Evolutionary conservation across 1,284 basidiomycete species (phyloP).

Genomic region (Hymenochaete sp.): DNA sequence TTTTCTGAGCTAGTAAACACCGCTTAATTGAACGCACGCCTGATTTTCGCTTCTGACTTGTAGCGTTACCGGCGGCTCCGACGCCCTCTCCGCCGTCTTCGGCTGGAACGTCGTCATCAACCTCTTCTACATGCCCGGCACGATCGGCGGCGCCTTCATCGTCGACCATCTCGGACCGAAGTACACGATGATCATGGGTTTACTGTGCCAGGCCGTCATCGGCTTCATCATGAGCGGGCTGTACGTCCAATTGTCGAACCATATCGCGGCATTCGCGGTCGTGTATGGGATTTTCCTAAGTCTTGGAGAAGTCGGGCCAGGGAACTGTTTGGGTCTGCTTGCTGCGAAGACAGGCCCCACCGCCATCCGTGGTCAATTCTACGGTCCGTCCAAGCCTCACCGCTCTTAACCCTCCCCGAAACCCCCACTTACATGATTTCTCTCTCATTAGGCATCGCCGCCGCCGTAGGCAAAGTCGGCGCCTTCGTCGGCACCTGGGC

Average conservation of each 20-base stretch:
- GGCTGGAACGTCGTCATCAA: conserved; percentile 75
- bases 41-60: neutral
- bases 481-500: conserved; percentile 80
- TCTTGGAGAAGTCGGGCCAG: conserved; percentile 78
- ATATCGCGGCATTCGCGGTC: conserved; percentile 76
- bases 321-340: conserved; percentile 73
- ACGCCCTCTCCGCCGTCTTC: conserved; percentile 50
- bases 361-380: conserved; percentile 80
- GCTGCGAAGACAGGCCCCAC: conserved; percentile 80
- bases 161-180: conserved; percentile 72
- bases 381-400: too few species aligned
- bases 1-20: neutral
- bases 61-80: conserved; percentile 50
- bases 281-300: conserved; percentile 88
- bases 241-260: conserved; percentile 50
- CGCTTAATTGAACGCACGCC: neutral
- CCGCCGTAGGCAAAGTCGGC: conserved; percentile 85
- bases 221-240: conserved; percentile 83
- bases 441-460: too few species aligned
- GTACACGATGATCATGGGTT: conserved; percentile 65
- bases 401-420: too few species aligned
- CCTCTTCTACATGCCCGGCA: conserved; percentile 74
- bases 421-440: too few species aligned
- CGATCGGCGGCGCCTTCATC: conserved; percentile 68
- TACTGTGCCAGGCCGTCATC: conserved; percentile 61